Conservation (phyloP, 257 asterid genomes). For the Salvia splendens region DNA sequence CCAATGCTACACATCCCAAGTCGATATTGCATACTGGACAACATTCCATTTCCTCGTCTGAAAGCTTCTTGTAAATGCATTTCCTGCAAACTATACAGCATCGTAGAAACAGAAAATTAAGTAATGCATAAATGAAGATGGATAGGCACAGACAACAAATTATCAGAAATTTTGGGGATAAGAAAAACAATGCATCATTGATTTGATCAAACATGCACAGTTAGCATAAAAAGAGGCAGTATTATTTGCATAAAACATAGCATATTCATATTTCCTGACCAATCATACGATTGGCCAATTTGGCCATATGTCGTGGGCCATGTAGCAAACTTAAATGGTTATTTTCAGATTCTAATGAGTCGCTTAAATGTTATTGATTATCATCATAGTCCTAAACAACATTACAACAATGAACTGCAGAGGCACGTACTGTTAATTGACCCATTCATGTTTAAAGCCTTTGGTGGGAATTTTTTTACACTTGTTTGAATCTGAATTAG, state of each 20-base stretch:
- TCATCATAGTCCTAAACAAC: background rate
- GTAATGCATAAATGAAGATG: background rate
- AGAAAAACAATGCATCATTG: slow-evolving; percentile 9
- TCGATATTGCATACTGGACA: slow-evolving; percentile 60
- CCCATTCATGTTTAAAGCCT: slow-evolving; percentile 16
- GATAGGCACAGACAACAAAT: background rate
- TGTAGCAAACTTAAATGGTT: slow-evolving; percentile 8
- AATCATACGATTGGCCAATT: slow-evolving; percentile 14
- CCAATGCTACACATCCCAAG: slow-evolving; percentile 62
- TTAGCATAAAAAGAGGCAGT: background rate
- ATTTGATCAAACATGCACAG: background rate
- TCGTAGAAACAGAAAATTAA: slow-evolving; percentile 23
- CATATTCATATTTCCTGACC: background rate
- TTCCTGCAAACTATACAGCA: slow-evolving; percentile 55
- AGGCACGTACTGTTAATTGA: background rate
- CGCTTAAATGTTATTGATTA: background rate
- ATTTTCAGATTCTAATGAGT: slow-evolving; percentile 11
- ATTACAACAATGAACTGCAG: slow-evolving; percentile 17
- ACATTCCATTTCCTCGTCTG: slow-evolving; percentile 45
- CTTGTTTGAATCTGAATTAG: slow-evolving; percentile 5
- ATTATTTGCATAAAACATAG: background rate
- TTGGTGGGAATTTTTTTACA: background rate
- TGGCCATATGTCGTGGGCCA: slow-evolving; percentile 1
- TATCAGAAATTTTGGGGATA: slow-evolving; percentile 1
- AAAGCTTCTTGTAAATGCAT: slow-evolving; percentile 56